Base-by-base conservation (phyloP, 1,284 basidiomycete genomes). In the Naganishia sp. region DNA sequence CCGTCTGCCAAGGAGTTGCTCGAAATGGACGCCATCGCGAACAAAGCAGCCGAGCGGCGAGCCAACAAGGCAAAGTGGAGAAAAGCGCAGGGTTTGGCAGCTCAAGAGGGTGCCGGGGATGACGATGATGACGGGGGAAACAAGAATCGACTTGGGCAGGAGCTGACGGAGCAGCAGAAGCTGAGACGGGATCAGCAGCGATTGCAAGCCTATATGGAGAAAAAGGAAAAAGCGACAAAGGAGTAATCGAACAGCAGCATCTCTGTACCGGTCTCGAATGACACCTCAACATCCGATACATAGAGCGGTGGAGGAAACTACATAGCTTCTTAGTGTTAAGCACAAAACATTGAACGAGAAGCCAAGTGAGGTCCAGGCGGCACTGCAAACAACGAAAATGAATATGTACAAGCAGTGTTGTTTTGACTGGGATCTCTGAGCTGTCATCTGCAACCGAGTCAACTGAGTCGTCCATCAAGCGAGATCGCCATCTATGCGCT, bases 1-100 rank as follows among this genome's bases (percentile, higher is more conserved):
- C 87, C 90, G 15, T 92, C 90, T 15, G 88, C 94, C 75, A 85
- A 86, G 53, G 88, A 90, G 39, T 84, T 94, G 65, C 81, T 95
- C 49, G 88, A 85, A 5, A 85, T 88, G 78, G 89, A 92, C 68
- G 81, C 85, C 32, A 87, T 85, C 17, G 85, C 83, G 4, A 85
- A 84, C 65, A 84, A 85, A 66, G 82, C 81, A 9, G 84, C 86
- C 67, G 89, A 89, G 72, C 83, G 86, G 71, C 84, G 82, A 69
- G 85, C 87, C 64, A 82, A 84, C 63, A 93, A 90, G 77, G 88
- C 89, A 56, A 89, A 89, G 73, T 84, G 83, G 79, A 81, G 84
- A 71, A 86, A 85, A 56, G 84, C 84, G 68, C 77, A 80, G 63
- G 80, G 80, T 23, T 67, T 81, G 7, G 65, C 73, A 0, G 52